Conservation (phyloP, 1,284 basidiomycete species). For the Ustilago trichophora region DNA sequence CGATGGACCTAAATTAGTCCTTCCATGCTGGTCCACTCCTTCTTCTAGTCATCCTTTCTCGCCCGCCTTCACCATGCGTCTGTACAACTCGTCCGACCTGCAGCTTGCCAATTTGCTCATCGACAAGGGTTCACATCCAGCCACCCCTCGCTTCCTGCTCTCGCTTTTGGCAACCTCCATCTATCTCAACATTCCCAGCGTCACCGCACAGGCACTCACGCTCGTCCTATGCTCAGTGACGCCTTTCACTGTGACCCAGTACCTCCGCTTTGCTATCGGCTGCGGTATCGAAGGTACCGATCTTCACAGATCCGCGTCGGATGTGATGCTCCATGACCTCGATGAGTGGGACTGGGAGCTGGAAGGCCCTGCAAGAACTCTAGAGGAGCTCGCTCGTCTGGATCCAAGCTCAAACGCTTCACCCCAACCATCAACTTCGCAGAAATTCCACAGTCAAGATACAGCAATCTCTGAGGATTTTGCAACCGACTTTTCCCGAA, state of each 20-base stretch:
- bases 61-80: constrained; percentile 70
- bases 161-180: constrained; percentile 85
- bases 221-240: constrained; percentile 80
- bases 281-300: constrained; percentile 72
- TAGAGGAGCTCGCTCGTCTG: constrained; percentile 32
- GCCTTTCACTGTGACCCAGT: constrained; percentile 79
- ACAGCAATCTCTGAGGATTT: constrained; percentile 58
- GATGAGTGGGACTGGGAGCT: constrained; percentile 68
- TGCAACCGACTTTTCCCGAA: constrained; percentile 9
- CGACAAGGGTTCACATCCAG: constrained; percentile 71
- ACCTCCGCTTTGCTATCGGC: constrained; percentile 85
- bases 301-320: constrained; percentile 25
- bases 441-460: neutral
- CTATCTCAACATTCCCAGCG: constrained; percentile 82
- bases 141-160: constrained; percentile 81
- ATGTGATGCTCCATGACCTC: constrained; percentile 37
- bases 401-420: constrained; percentile 9
- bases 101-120: constrained; percentile 52
- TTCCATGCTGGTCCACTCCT: constrained; percentile 55
- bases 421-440: neutral
- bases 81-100: constrained; percentile 72
- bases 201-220: constrained; percentile 79
- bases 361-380: constrained; percentile 70
- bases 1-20: constrained; percentile 50
- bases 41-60: constrained; percentile 68